Base-by-base conservation (phyloP, 1,284 basidiomycete species). In the Meripilus lineatus region DNA sequence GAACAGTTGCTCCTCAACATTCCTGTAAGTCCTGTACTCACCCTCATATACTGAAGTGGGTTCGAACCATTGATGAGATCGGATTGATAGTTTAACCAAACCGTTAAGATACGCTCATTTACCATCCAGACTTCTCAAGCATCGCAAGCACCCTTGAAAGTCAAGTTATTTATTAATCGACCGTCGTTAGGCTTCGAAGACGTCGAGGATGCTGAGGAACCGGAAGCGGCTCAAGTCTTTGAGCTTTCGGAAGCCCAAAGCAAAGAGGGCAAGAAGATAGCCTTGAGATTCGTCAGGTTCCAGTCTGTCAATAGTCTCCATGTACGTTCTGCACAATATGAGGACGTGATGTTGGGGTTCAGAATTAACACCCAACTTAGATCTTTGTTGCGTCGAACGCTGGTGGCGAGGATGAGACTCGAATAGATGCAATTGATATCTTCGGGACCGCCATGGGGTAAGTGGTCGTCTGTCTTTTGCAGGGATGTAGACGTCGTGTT, bases 1-100 rank as follows among this genome's bases (percentile, higher is more conserved):
- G 88, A 89, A 57, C 82, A 93, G 57, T 68, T 89, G 14, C 68
- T 91, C 22, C 56, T 91, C 44, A 84, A 72, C 50, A 72, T 91
- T 44, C 72, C 75, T 18, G 86, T 86, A 58, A 56, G 79, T 71
- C 21, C 42, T 26, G 32, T 30, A 26, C 32, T 14, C 26, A 30
- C 28, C 8, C n/a, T 30, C 28, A 10, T 30, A 8, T 8, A 30
- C 28, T 30, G n/a, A n/a, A n/a, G n/a, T n/a, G n/a, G n/a, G n/a
- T n/a, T n/a, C n/a, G n/a, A n/a, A n/a, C n/a, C 4, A n/a, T 24
- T 3, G n/a, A 21, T 20, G 10, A n/a, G n/a, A n/a, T n/a, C n/a
- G n/a, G n/a, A n/a, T n/a, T n/a, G n/a, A n/a, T 47, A 88, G 85
- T 92, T 92, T 71, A 86, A 86, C 61, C 87, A 89, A 64, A 67